These are phyloP conservation scores for Plasmopara muralis DNA, from an alignment of 352 stramenopile genomes.

Conservation along the genomic window DNA sequence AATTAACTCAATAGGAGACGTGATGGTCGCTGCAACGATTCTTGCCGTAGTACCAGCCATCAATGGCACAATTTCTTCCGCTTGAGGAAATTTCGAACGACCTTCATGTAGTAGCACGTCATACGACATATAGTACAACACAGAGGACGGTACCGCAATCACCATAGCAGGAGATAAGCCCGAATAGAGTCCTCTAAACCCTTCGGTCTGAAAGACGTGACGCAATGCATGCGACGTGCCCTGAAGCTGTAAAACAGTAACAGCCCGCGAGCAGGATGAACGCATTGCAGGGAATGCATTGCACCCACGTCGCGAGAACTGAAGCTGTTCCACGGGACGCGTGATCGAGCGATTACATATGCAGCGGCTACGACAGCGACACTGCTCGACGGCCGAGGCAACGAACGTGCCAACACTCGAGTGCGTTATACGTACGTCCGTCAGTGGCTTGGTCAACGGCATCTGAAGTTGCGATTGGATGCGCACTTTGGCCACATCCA, in stretches of 20 bases:
- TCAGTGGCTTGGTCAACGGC: constrained; percentile 9
- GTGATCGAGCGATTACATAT: constrained; percentile 48
- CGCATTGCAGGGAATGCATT: constrained; percentile 30
- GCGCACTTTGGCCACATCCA: constrained; percentile 79
- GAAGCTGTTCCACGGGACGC: constrained; percentile 39
- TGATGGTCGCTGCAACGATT: constrained; percentile 66
- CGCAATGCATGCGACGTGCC: constrained; percentile 59
- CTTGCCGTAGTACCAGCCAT: constrained; percentile 60
- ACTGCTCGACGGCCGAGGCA: constrained; percentile 28
- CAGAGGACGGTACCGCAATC: constrained; percentile 91
- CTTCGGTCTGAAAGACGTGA: constrained; percentile 80
- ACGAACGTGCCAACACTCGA: constrained; percentile 13
- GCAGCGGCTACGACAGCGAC: constrained; percentile 41
- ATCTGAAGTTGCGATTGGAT: constrained; percentile 64
- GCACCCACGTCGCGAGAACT: constrained; percentile 15
- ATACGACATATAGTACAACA: constrained; percentile 95
- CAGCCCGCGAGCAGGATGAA: constrained; percentile 34
- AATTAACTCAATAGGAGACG: constrained; percentile 85
- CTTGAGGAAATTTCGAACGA: constrained; percentile 26
- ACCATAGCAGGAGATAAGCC: constrained; percentile 88
- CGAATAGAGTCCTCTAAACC: constrained; percentile 71
- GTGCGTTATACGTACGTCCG: constrained; percentile 15
- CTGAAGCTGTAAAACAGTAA: constrained; percentile 31
- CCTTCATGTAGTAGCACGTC: constrained; percentile 71
- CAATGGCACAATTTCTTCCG: constrained; percentile 46